Evolutionary conservation across 2,329 filamentous ascomycete genomes (phyloP), one percentile per base, ranked within the genome.

Genomic region (Macroventuria anomochaeta): DNA sequence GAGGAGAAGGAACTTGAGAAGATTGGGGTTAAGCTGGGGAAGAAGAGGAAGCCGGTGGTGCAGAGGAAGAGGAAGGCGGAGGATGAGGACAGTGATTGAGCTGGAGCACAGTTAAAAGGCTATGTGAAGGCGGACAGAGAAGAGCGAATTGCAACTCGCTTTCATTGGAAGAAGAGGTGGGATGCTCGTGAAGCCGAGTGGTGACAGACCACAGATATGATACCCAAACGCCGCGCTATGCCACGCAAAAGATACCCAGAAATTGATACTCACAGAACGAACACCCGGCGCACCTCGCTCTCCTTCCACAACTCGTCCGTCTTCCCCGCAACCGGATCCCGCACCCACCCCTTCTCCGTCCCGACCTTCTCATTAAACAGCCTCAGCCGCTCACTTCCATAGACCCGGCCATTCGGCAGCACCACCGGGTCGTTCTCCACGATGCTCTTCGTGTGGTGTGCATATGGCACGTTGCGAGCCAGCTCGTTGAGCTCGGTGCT

Each of bases 401-500:
- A 97, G 8, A 96, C 89, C 46, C 91, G 83, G 1, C 89, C 88
- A 72, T 96, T 97, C 20, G 95, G 95, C 50, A 99, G 77, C 36
- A 97, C 83, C 17, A 96, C 83, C 1, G 95, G 84, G 70, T 97
- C 93, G 38, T 86, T 86, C 70, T 96, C 93, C 25, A 97, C 91
- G 57, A 91, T 90, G 71, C 91, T 96, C 80, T 96, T 96, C 25
- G 89, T 93, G 74, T 99, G 95, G 69, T 96, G 90, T 2, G 95
- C 95, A 67, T 97, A 97, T 0, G 95, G 95, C 37, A 99, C 90
- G 64, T 88, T 88, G 44, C 88, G 83, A 2, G 95, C 93, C 28
- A 99, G 83, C 67, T 93, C 90, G 73, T 97, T 97, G 50, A 99
- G 84, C 76, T 99, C 95, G 0, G 89, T 95, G 40, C 89, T 95